Evolutionary conservation across 108 stramenopile species (phyloP).

Genomic region (Seminavis robusta): DNA sequence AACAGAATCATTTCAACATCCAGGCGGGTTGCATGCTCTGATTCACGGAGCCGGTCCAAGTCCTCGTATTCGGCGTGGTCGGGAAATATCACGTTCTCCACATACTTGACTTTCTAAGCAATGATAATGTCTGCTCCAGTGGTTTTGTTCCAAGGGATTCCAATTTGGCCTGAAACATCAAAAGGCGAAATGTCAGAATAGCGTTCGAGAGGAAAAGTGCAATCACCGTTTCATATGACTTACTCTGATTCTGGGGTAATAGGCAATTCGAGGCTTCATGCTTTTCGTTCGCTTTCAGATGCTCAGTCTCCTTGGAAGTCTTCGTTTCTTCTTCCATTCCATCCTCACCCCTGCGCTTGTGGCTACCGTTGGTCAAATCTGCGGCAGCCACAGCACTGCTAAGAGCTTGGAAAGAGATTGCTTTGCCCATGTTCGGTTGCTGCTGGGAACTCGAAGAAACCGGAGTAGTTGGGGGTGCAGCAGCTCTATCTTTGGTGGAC

Average conservation of each 20-base stretch:
- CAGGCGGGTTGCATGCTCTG: slow-evolving; percentile 35
- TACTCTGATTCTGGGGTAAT: slow-evolving; percentile 69
- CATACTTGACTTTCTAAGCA: slow-evolving; percentile 73
- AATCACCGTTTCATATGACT: background rate
- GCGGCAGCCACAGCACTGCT: slow-evolving; percentile 30
- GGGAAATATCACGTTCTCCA: slow-evolving; percentile 63
- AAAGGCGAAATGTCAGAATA: background rate
- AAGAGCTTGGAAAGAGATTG: slow-evolving; percentile 27
- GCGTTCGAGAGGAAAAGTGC: background rate
- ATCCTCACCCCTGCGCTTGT: slow-evolving; percentile 49
- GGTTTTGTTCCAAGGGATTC: slow-evolving; percentile 53
- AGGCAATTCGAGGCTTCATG: slow-evolving; percentile 63
- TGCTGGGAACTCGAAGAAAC: background rate
- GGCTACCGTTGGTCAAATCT: slow-evolving; percentile 20
- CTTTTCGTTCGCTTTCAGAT: slow-evolving; percentile 76
- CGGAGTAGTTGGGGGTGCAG: background rate
- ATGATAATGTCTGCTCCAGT: slow-evolving; percentile 51
- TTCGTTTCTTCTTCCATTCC: slow-evolving; percentile 17
- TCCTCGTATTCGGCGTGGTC: slow-evolving; percentile 51
- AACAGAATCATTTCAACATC: slow-evolving; percentile 82
- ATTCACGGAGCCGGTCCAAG: slow-evolving; percentile 19
- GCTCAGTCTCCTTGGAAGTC: slow-evolving; percentile 41
- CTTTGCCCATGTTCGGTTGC: slow-evolving; percentile 9
- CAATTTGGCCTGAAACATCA: slow-evolving; percentile 47
- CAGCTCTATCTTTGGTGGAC: background rate